Evolutionary conservation across 805 yeast genomes (phyloP).

Genomic region (Candida methanosorbosa): DNA sequence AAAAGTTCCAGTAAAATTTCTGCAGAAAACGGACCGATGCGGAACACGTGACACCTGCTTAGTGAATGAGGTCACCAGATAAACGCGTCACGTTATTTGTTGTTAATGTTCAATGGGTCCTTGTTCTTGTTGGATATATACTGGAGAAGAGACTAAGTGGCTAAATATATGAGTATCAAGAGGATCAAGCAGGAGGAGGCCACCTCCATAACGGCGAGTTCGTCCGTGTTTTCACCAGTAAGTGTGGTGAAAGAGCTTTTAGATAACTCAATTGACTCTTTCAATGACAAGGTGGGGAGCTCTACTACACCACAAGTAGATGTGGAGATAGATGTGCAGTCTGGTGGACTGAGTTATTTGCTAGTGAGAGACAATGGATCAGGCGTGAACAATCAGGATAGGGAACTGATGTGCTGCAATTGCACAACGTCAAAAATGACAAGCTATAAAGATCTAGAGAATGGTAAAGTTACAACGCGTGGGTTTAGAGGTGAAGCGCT

Average conservation of each 20-base stretch:
- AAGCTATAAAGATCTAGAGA: conserved; percentile 19
- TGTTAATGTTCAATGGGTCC: no score
- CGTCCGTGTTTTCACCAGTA: conserved; percentile 26
- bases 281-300: conserved; percentile 4
- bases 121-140: no score
- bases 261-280: conserved; percentile 33
- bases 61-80: no score
- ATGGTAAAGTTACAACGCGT: conserved; percentile 22
- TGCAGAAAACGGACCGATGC: no score
- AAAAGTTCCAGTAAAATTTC: no score
- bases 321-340: conserved; percentile 28
- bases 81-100: no score
- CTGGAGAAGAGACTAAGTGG: no score
- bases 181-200: conserved; percentile 14
- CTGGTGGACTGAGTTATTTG: conserved; percentile 25
- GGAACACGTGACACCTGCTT: no score
- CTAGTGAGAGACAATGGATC: conserved; percentile 31
- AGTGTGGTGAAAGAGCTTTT: conserved; percentile 32
- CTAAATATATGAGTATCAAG: conserved; percentile 11
- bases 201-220: conserved; percentile 14
- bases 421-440: conserved; percentile 35
- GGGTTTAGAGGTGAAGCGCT: conserved; percentile 49
- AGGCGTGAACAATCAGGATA: conserved; percentile 25
- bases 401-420: conserved; percentile 27
- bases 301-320: conserved; percentile 14